Evolutionary conservation across 2,329 filamentous ascomycete genomes (phyloP), one percentile per base, ranked within the genome.

Genomic region (Colletotrichum liriopes): DNA sequence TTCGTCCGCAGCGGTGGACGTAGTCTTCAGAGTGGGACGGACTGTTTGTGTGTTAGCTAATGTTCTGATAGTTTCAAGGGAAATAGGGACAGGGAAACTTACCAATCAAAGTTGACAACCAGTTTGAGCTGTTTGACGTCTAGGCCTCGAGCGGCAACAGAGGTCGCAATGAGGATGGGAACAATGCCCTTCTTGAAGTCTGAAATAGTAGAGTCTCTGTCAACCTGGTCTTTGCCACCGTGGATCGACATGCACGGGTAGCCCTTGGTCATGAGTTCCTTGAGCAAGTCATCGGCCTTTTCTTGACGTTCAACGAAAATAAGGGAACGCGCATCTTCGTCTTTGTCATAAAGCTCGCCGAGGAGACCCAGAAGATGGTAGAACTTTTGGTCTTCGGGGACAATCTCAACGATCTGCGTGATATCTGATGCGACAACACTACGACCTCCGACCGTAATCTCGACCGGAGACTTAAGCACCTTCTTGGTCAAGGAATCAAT

Each of bases 21-120:
- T 98, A 98, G 79, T 98, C 96, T 83, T 99, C 96, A 73, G 98
- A 83, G 83, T 98, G 95, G 78, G 97, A 97, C 0, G 95, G 96
- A 0, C 93, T 94, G 79, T 26, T 35, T 41, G 1, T 18, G 14
- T 41, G 55, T 58, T 41, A 58, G 14, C 55, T 26, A 9, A 20
- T 58, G 37, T 8, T 20, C 8, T 16, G 2, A 16, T 37, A 12
- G n/a, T 18, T 26, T 11, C 20, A 5, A 26, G 14, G 14, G 14
- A 12, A 11, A 18, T 11, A 20, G 55, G 18, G n/a, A 18, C 6
- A 12, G 11, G 23, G 37, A 26, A 35, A 20, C 55, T 16, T 58
- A 58, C 55, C 55, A 58, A 26, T 98, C 95, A 80, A 94, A 98
- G 83, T 98, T 98, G 83, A 99, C 92, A 65, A 99, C 96, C 41